phyloP scores from a whole-genome alignment of 169 alveolate species.

The Miamiensis avidus region DNA sequence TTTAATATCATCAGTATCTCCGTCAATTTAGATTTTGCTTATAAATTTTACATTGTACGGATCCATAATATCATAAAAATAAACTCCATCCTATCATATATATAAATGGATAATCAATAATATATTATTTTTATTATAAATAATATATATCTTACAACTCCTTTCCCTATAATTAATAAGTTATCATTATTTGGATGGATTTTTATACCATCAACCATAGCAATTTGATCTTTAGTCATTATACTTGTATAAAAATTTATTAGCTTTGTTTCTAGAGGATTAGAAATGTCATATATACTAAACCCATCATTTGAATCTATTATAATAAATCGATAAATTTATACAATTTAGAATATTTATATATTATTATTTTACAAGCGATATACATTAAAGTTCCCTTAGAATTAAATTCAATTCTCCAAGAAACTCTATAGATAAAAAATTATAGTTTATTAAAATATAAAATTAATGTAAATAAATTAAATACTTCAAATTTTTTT shows the following conservation, averaged over 20 bases:
- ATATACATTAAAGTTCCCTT: background rate
- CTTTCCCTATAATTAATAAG: too few species aligned
- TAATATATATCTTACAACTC: too few species aligned
- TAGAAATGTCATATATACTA: background rate
- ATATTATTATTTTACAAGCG: background rate
- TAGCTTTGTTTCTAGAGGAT: background rate
- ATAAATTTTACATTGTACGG: background rate
- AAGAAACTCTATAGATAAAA: background rate
- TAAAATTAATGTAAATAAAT: too few species aligned
- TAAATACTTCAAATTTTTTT: background rate
- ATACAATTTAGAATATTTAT: too few species aligned
- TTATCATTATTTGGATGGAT: too few species aligned
- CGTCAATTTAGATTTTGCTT: background rate
- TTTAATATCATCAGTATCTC: background rate
- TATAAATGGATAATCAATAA: background rate
- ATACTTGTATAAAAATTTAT: too few species aligned
- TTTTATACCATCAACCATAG: too few species aligned
- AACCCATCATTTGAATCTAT: background rate
- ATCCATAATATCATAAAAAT: background rate
- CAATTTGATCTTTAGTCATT: too few species aligned
- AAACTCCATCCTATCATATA: background rate
- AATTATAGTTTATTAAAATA: background rate
- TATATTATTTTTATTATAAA: too few species aligned
- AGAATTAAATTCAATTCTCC: background rate
- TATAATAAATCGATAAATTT: too few species aligned